Percentiles rank a stretch among this genome's conserved stretches.
These are phyloP conservation scores for Calycina herbarum DNA, from an alignment of 2,329 filamentous ascomycete species.

Conservation along the genomic window DNA sequence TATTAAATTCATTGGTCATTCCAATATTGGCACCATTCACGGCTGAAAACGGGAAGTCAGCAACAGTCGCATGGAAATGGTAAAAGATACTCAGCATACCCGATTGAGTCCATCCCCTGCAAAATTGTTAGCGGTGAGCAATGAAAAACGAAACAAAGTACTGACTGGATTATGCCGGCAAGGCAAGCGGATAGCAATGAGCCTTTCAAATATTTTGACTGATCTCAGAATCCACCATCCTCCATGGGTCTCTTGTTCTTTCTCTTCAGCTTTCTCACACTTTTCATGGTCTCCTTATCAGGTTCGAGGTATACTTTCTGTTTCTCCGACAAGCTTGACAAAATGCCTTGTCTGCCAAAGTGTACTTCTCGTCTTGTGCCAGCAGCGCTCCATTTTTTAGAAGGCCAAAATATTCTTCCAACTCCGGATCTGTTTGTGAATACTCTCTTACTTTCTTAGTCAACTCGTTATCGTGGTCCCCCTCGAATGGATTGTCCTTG, in stretches of 20 bases:
- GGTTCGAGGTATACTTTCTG: constrained; percentile 3
- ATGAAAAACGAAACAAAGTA: not conserved
- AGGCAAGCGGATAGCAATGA: constrained; percentile 7
- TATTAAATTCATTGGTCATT: no score
- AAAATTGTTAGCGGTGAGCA: no score
- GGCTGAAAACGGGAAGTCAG: no score
- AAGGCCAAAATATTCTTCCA: not conserved
- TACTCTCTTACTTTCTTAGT: not conserved
- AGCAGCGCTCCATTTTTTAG: constrained; percentile 6
- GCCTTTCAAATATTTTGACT: constrained; percentile 10
- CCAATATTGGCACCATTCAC: no score
- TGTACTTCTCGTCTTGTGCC: not conserved
- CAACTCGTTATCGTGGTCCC: not conserved
- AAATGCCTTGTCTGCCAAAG: not conserved
- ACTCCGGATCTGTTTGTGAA: not conserved
- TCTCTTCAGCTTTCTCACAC: not conserved
- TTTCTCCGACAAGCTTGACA: not conserved
- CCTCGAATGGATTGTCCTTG: constrained; percentile 6
- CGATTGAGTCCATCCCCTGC: no score
- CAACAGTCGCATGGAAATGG: no score
- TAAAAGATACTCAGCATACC: no score
- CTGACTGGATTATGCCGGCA: constrained; percentile 8
- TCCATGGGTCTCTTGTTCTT: not conserved
- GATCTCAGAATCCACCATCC: constrained; percentile 1
- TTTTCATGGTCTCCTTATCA: no score